Percentiles rank a stretch among this genome's conserved stretches.
These are phyloP conservation scores for Aspergillus sparsus DNA, from an alignment of 495 filamentous ascomycete genomes.

Conservation along the genomic window DNA sequence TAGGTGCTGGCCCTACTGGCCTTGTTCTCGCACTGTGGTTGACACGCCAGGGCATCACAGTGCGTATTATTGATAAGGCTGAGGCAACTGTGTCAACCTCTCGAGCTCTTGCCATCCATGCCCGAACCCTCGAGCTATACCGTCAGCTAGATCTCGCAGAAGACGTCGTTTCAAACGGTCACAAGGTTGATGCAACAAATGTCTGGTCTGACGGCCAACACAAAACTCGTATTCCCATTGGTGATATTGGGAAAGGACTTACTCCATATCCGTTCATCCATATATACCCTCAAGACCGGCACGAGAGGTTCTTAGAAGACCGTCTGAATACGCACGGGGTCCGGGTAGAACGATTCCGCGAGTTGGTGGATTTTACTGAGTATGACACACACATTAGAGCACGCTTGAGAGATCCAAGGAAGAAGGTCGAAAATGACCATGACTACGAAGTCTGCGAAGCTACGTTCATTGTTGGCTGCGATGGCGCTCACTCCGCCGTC, in stretches of 20 bases:
- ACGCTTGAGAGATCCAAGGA: slow-evolving; percentile 21
- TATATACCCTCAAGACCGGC: slow-evolving; percentile 35
- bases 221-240: slow-evolving; percentile 26
- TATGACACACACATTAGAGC: slow-evolving; percentile 31
- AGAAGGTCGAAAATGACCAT: not conserved
- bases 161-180: slow-evolving; percentile 31
- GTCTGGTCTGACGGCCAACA: slow-evolving; percentile 35
- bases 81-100: slow-evolving; percentile 32
- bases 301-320: slow-evolving; percentile 40
- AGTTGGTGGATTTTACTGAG: slow-evolving; percentile 31
- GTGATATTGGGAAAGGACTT: slow-evolving; percentile 30
- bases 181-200: slow-evolving; percentile 38
- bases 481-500: slow-evolving; percentile 39
- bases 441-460: slow-evolving; percentile 29
- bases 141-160: slow-evolving; percentile 41
- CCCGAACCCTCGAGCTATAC: slow-evolving; percentile 47
- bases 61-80: slow-evolving; percentile 41
- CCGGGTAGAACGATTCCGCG: slow-evolving; percentile 33
- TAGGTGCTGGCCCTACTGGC: slow-evolving; percentile 46
- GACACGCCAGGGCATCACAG: slow-evolving; percentile 32
- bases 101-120: slow-evolving; percentile 41
- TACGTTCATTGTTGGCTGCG: slow-evolving; percentile 39
- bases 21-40: slow-evolving; percentile 46
- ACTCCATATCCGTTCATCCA: slow-evolving; percentile 41
- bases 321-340: slow-evolving; percentile 34